Evolutionary conservation across 2,329 filamentous ascomycete species (phyloP).

Genomic region (Penicillium thymicola): DNA sequence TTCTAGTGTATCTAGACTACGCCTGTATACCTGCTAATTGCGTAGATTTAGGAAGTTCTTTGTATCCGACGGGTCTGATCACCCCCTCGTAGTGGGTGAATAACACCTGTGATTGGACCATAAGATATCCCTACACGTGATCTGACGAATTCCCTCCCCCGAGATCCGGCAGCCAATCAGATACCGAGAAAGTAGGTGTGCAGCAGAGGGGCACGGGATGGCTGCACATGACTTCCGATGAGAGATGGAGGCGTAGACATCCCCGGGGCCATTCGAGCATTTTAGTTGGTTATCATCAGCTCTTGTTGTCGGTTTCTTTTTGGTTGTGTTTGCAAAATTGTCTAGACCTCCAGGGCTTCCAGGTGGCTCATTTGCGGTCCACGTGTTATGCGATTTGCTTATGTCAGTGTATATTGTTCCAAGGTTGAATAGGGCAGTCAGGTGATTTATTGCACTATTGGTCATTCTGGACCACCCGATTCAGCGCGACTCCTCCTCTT

Average conservation of each 20-base stretch:
- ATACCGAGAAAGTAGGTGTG: conserved; percentile 7
- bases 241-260: conserved; percentile 10
- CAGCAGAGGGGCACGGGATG: conserved; percentile 38
- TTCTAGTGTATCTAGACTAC: not conserved
- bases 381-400: not conserved
- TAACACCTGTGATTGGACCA: conserved; percentile 11
- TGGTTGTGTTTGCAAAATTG: not conserved
- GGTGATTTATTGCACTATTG: conserved; percentile 33
- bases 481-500: conserved; percentile 21
- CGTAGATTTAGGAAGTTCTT: not conserved
- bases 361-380: not conserved
- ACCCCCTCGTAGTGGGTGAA: not conserved
- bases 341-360: not conserved
- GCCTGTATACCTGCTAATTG: not conserved
- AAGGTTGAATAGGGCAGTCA: conserved; percentile 19
- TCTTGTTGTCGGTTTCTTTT: not conserved
- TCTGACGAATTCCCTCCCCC: conserved; percentile 21
- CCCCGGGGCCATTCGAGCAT: conserved; percentile 10
- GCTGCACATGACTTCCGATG: conserved; percentile 35
- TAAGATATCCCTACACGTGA: conserved; percentile 27
- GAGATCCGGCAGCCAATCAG: conserved; percentile 29
- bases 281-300: conserved; percentile 9
- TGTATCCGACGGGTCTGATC: conserved; percentile 7
- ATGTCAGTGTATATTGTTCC: not conserved
- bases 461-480: conserved; percentile 19